These are phyloP conservation scores for Stephanodiscus triporus DNA, from an alignment of 108 stramenopile species.

Conservation along the genomic window DNA sequence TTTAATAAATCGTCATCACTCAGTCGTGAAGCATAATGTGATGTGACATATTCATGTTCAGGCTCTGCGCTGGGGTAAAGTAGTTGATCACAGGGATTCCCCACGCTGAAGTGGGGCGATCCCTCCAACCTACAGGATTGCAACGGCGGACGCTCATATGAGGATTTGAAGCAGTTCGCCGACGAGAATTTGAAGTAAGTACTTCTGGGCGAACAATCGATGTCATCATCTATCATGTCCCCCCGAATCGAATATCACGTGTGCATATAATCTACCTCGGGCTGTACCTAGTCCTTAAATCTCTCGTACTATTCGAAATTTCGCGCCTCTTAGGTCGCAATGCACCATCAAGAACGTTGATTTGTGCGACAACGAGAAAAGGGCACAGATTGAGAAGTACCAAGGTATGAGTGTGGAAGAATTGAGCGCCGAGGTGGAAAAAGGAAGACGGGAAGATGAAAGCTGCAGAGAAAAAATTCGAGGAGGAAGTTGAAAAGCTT, in stretches of 20 bases:
- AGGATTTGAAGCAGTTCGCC: slow-evolving; percentile 69
- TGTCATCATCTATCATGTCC: not conserved
- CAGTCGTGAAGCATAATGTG: too few relatives aligned
- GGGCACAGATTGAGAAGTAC: slow-evolving; percentile 58
- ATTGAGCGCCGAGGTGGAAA: slow-evolving; percentile 51
- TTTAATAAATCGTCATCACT: too few relatives aligned
- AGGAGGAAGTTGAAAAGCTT: slow-evolving; percentile 60
- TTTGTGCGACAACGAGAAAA: slow-evolving; percentile 63
- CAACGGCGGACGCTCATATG: slow-evolving; percentile 74
- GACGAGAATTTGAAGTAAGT: slow-evolving; percentile 62
- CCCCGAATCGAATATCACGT: not conserved
- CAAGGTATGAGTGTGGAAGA: slow-evolving; percentile 56
- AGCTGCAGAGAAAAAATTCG: slow-evolving; percentile 59
- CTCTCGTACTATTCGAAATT: not conserved
- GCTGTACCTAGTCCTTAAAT: not conserved
- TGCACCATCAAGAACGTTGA: slow-evolving; percentile 60
- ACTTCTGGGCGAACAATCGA: not conserved
- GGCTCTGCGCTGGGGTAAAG: too few relatives aligned
- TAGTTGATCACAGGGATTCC: slow-evolving; percentile 86
- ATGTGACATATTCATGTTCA: too few relatives aligned
- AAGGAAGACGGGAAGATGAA: slow-evolving; percentile 58
- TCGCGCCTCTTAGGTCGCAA: slow-evolving; percentile 34
- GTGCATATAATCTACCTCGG: not conserved
- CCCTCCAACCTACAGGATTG: slow-evolving; percentile 65
- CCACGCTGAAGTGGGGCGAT: slow-evolving; percentile 83